A percentile compares a stretch with the other conserved stretches of the same genome.
These are phyloP conservation scores for Fusarium sterilihyphosum DNA, from an alignment of 2,329 filamentous ascomycete species.

Conservation along the genomic window DNA sequence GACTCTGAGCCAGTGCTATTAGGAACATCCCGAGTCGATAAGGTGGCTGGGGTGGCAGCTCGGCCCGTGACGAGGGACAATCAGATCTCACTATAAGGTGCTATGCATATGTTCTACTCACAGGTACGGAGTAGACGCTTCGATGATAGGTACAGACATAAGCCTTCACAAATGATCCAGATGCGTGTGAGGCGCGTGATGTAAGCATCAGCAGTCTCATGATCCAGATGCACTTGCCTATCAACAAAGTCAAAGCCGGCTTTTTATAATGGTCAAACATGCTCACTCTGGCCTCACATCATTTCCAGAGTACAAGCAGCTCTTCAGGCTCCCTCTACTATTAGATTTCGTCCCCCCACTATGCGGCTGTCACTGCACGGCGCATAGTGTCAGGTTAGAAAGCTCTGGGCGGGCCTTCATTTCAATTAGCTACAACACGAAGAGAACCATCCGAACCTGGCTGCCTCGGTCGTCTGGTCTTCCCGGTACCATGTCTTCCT, in stretches of 20 bases:
- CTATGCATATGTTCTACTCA: neutral
- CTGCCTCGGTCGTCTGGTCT: neutral
- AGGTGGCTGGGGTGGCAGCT: neutral
- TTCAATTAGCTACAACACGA: conserved; percentile 21
- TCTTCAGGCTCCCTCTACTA: neutral
- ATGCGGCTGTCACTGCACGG: conserved; percentile 38
- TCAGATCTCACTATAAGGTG: neutral
- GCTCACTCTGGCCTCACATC: neutral
- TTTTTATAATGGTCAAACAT: neutral
- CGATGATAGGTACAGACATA: neutral
- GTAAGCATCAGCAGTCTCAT: neutral
- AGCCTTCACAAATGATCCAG: neutral
- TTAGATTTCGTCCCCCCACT: conserved; percentile 35
- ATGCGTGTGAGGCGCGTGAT: too few species aligned
- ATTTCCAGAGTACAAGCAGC: neutral
- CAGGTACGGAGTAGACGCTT: neutral
- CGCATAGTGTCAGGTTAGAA: conserved; percentile 30
- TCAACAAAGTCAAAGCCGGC: neutral
- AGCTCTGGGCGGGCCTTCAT: conserved; percentile 9
- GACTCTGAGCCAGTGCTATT: conserved; percentile 6
- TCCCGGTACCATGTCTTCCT: neutral
- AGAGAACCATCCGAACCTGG: neutral
- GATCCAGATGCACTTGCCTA: neutral
- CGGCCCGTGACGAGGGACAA: neutral
- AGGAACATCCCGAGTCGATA: neutral